A percentile compares a stretch with the other conserved stretches of the same genome.
Evolutionary conservation across 75 land plant genomes (phyloP).

Genomic region (Chamaecyparis obtusa): DNA sequence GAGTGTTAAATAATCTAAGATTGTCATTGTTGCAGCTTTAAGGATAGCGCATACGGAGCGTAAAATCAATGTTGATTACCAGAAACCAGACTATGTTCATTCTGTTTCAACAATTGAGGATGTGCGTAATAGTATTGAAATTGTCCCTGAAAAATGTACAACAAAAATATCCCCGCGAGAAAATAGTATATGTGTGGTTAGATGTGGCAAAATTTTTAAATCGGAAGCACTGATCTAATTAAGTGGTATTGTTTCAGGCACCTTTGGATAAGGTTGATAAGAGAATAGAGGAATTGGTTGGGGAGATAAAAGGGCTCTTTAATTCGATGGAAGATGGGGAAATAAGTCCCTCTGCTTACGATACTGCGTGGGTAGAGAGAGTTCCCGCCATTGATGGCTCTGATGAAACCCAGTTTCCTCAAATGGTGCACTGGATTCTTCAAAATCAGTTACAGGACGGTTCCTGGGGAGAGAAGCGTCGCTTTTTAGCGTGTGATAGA

Average conservation of each 20-base stretch:
- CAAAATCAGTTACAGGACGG: constrained; percentile 39
- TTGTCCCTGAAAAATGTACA: too few relatives aligned
- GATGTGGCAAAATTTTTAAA: too few relatives aligned
- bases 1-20: background rate
- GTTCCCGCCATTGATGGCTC: constrained; percentile 20
- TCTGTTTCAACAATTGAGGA: background rate
- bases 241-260: background rate
- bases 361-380: constrained; percentile 82
- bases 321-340: constrained; percentile 62
- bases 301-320: constrained; percentile 34
- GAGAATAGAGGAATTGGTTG: constrained; percentile 22
- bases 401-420: constrained; percentile 27
- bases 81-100: background rate
- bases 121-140: too few relatives aligned
- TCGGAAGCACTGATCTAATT: background rate
- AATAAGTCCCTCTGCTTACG: constrained; percentile 66
- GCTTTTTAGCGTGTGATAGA: constrained; percentile 30
- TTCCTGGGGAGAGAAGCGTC: constrained; percentile 30
- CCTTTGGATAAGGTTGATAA: background rate
- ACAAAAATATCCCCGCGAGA: too few relatives aligned
- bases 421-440: constrained; percentile 31
- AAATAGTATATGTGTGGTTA: too few relatives aligned
- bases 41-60: background rate
- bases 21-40: background rate
- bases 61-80: background rate